Conservation (phyloP, 148 eudicot species). For the Tetragonia tetragonoides region DNA sequence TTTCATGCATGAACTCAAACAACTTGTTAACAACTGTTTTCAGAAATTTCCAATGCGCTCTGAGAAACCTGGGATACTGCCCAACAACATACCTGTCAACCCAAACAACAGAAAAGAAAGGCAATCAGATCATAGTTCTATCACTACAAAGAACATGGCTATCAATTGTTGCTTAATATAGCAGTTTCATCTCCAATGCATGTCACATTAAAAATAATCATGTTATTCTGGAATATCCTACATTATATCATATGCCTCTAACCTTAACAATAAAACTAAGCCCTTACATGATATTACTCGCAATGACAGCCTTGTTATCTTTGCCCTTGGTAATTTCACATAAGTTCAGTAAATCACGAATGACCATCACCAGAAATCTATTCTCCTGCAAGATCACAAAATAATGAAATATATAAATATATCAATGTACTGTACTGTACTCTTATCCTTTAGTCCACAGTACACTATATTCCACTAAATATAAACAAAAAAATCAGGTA, state of each 20-base stretch:
- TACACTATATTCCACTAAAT: not conserved
- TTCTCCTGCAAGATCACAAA: constrained; percentile 64
- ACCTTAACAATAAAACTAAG: not conserved
- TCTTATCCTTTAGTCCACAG: not conserved
- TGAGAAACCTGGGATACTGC: constrained; percentile 94
- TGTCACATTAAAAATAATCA: not conserved
- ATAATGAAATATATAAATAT: not conserved
- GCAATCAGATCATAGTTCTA: not conserved
- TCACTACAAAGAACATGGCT: not conserved
- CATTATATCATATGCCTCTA: not conserved
- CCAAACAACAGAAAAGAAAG: not conserved
- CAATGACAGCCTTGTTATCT: constrained; percentile 99
- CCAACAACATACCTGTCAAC: constrained; percentile 96
- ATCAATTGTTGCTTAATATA: not conserved
- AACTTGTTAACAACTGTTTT: constrained; percentile 97
- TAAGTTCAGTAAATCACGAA: constrained; percentile 86
- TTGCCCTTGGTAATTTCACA: constrained; percentile 98
- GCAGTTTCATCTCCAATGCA: not conserved
- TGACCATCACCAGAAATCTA: constrained; percentile 98
- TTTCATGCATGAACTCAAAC: constrained; percentile 99
- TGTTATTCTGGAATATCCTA: not conserved
- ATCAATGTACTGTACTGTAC: not conserved
- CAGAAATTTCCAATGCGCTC: constrained; percentile 99
- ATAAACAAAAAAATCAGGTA: not conserved
- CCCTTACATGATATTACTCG: constrained; percentile 96